Conservation (phyloP, 305 asterid genomes). For the Fraxinus sp. region DNA sequence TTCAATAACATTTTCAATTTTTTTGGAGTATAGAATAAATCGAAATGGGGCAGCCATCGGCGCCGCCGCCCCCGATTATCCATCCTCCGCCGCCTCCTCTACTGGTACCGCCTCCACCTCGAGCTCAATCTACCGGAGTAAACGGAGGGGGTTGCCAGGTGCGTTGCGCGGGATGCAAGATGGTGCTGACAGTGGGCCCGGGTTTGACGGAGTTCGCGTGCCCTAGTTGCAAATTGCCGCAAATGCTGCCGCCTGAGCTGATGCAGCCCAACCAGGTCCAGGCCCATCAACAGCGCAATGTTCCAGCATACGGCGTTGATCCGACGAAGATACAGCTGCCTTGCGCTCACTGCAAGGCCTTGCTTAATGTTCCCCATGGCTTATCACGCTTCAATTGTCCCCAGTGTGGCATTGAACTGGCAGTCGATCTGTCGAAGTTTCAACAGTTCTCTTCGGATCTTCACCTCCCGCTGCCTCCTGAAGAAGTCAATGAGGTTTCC, state of each 20-base stretch:
- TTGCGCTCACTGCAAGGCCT: conserved; percentile 86
- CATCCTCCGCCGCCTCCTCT: conserved; percentile 46
- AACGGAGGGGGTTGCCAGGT: conserved; percentile 68
- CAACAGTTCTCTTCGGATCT: conserved; percentile 44
- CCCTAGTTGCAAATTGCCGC: conserved; percentile 92
- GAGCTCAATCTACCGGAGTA: conserved; percentile 4
- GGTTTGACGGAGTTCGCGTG: conserved; percentile 87
- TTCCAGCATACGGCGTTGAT: conserved; percentile 82
- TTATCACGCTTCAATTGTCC: conserved; percentile 81
- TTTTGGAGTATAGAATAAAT: neutral
- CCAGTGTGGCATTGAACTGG: conserved; percentile 71
- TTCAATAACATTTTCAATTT: neutral
- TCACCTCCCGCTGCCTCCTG: conserved; percentile 47
- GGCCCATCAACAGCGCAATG: conserved; percentile 46
- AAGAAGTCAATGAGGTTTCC: conserved; percentile 46
- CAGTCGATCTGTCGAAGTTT: conserved; percentile 66
- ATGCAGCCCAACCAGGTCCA: conserved; percentile 40
- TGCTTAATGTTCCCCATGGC: conserved; percentile 91
- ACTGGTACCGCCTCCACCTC: conserved; percentile 39
- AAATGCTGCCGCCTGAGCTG: conserved; percentile 93
- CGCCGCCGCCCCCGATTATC: conserved; percentile 64
- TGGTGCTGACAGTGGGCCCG: conserved; percentile 70
- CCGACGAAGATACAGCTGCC: conserved; percentile 97
- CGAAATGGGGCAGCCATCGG: conserved; percentile 74
- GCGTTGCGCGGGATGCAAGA: conserved; percentile 93